A percentile compares a stretch with the other conserved stretches of the same genome.
Evolutionary conservation across 1,284 basidiomycete genomes (phyloP).

Genomic region (Moesziomyces sp.): DNA sequence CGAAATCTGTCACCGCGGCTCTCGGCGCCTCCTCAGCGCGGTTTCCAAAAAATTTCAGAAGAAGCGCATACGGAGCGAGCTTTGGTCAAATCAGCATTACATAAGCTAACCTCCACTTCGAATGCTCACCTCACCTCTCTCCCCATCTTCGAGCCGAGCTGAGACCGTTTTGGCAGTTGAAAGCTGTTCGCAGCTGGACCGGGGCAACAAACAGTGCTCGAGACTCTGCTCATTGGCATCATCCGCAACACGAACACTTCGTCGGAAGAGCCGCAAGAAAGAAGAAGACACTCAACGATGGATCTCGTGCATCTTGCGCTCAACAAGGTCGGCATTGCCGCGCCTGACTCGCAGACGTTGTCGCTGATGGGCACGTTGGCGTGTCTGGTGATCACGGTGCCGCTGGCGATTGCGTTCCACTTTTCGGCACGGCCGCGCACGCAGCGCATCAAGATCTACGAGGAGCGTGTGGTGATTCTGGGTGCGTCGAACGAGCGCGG

Average conservation of each 20-base stretch:
- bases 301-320: slow-evolving; percentile 27
- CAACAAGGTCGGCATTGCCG: slow-evolving; percentile 21
- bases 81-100: slow-evolving; percentile 17
- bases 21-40: neutral
- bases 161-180: neutral
- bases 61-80: neutral
- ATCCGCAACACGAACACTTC: neutral
- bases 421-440: slow-evolving; percentile 26
- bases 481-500: slow-evolving; percentile 79
- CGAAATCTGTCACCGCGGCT: neutral
- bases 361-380: slow-evolving; percentile 31
- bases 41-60: slow-evolving; percentile 27
- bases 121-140: neutral
- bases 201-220: neutral
- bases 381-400: slow-evolving; percentile 27
- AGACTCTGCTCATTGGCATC: neutral
- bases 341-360: slow-evolving; percentile 32
- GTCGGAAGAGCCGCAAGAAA: neutral
- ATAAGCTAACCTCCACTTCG: slow-evolving; percentile 3
- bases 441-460: slow-evolving; percentile 62
- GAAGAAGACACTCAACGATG: slow-evolving; percentile 9
- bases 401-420: slow-evolving; percentile 29
- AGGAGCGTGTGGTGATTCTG: slow-evolving; percentile 81
- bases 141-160: neutral
- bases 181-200: neutral